Base-by-base conservation (phyloP, 2,329 filamentous ascomycete genomes). In the Ophiostoma perfectum region DNA sequence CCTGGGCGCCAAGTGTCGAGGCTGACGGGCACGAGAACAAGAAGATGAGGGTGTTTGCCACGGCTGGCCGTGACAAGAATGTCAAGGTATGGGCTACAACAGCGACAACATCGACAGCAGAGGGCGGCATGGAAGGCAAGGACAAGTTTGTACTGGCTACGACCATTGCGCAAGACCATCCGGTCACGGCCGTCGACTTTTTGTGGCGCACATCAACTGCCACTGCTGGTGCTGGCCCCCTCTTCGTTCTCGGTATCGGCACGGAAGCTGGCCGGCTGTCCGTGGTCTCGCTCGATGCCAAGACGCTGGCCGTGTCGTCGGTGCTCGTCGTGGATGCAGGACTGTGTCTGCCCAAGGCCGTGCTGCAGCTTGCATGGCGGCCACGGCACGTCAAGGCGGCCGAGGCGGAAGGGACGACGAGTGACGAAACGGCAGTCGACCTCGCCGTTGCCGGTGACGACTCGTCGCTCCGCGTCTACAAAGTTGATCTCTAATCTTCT, bases 11-110 rank as follows among this genome's bases (percentile, higher is more conserved):
- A 1, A 41, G 16, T 75, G 6, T 72, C 74, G 1, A 75, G 74
- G 75, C 78, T 39, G 1, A 41, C 27, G 27, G 27, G 27, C 27
- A 1, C 1, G 27, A 27, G 27, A 27, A 27, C 27, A 27, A 27
- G 2, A 27, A 27, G 27, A 27, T 2, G 2, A 74, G 78, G 9
- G 75, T 83, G 9, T 99, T 99, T 78, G 90, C 90, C 12, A 99
- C 95, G 0, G 94, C 93, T 1, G 92, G 93, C 3, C 84, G 95
- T 73, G 95, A 99, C 78, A 98, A 96, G 80, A 84, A 83, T 39
- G 88, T 96, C 49, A 91, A 90, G 75, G 75, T 93, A 60, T 94
- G 91, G 91, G 8, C n/a, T 39, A 11, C 55, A 5, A 7, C 27
- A 11, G 18, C 36, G n/a, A 3, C 49, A 16, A 4, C 49, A 3